Evolutionary conservation across 805 yeast species (phyloP).

Genomic region (Pichia sporocuriosa): DNA sequence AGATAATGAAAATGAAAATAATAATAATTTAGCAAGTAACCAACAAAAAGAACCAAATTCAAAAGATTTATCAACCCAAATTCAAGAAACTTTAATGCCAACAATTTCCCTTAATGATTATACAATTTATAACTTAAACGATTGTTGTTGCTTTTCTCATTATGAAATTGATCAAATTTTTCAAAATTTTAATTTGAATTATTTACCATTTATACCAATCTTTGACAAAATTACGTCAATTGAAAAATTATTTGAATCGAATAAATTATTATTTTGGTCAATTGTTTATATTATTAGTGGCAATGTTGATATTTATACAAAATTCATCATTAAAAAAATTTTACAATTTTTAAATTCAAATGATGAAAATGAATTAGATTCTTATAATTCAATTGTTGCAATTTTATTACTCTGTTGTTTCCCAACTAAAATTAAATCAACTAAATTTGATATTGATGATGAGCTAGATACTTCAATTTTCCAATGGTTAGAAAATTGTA

Average conservation of each 20-base stretch:
- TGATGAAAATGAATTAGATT: background rate
- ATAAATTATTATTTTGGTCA: slow-evolving; percentile 29
- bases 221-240: slow-evolving; percentile 22
- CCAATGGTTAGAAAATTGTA: slow-evolving; percentile 22
- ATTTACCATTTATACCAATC: slow-evolving; percentile 22
- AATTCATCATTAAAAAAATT: slow-evolving; percentile 17
- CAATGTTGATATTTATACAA: slow-evolving; percentile 14
- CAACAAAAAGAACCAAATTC: too few species aligned
- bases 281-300: slow-evolving; percentile 20
- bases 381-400: slow-evolving; percentile 16
- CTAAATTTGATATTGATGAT: slow-evolving; percentile 11
- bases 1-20: slow-evolving; percentile 8
- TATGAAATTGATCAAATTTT: slow-evolving; percentile 14
- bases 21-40: too few species aligned
- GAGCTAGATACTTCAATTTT: slow-evolving; percentile 19
- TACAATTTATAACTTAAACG: slow-evolving; percentile 10
- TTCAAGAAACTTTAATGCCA: too few species aligned
- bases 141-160: slow-evolving; percentile 8
- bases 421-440: slow-evolving; percentile 16
- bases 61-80: too few species aligned
- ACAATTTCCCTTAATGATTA: too few species aligned
- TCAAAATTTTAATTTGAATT: slow-evolving; percentile 17
- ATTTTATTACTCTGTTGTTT: slow-evolving; percentile 24
- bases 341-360: background rate
- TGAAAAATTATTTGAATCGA: slow-evolving; percentile 14